phyloP scores from a whole-genome alignment of 768 basidiomycete species.

The Rhizopogon salebrosus region DNA sequence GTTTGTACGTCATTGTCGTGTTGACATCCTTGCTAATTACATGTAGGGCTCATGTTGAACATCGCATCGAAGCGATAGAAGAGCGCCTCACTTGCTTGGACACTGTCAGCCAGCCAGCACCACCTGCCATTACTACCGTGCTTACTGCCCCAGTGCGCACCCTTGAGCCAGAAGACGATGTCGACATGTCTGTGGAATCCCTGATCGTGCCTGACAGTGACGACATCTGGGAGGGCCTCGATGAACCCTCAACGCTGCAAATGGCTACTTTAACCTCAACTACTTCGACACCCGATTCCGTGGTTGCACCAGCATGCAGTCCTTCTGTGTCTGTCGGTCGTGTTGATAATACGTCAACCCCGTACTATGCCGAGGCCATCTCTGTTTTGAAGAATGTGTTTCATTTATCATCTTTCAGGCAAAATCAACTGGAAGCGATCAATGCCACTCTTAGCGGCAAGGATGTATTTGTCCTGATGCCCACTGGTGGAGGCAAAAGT shows the following conservation, averaged over 20 bases:
- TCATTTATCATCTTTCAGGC: conserved; percentile 61
- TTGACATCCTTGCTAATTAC: conserved; percentile 18
- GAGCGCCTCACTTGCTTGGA: conserved; percentile 23
- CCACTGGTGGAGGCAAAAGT: conserved; percentile 91
- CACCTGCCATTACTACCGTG: not conserved
- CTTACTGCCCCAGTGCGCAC: too few species aligned
- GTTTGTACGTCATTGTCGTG: not conserved
- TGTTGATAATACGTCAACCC: conserved; percentile 28
- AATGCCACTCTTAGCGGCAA: conserved; percentile 72
- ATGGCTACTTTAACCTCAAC: conserved; percentile 23
- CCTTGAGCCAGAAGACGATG: conserved; percentile 6
- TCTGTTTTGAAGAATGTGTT: conserved; percentile 42
- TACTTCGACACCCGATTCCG: conserved; percentile 9
- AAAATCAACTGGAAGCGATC: conserved; percentile 76
- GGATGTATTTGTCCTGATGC: conserved; percentile 94
- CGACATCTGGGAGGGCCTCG: conserved; percentile 44
- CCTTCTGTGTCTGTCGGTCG: conserved; percentile 7
- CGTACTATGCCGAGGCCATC: conserved; percentile 26
- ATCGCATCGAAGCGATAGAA: conserved; percentile 35
- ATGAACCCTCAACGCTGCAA: conserved; percentile 29
- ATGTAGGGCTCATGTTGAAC: conserved; percentile 29
- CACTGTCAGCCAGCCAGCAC: not conserved
- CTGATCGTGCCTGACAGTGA: conserved; percentile 34
- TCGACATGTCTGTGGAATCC: conserved; percentile 10
- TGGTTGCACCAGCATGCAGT: conserved; percentile 6